A percentile compares a stretch with the other conserved stretches of the same genome.
Evolutionary conservation across 2,329 filamentous ascomycete genomes (phyloP).

Genomic region (Lecanosticta acicola): DNA sequence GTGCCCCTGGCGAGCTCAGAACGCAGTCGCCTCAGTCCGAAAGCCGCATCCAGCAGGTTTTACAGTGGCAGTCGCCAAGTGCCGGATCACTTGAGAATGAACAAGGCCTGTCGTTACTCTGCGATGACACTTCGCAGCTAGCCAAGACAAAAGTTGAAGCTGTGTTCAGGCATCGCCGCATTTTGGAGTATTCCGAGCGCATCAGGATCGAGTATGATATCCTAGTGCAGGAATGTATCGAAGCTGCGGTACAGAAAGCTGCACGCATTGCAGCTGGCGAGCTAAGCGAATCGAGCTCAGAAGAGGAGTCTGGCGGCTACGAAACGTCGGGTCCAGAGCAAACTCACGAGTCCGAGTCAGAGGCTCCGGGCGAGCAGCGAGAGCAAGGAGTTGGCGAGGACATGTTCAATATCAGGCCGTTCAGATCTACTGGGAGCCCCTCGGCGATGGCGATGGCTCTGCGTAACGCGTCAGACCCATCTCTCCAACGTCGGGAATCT

Average conservation of each 20-base stretch:
- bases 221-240: conserved; percentile 90
- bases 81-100: conserved; percentile 89
- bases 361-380: conserved; percentile 42
- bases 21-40: conserved; percentile 96
- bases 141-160: conserved; percentile 88
- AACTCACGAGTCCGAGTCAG: conserved; percentile 49
- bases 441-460: conserved; percentile 54
- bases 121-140: conserved; percentile 78
- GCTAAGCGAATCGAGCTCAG: conserved; percentile 65
- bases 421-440: conserved; percentile 24
- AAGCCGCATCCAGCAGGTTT: conserved; percentile 84
- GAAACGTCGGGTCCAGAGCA: conserved; percentile 21
- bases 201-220: conserved; percentile 91
- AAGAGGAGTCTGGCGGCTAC: conserved; percentile 21
- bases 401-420: conserved; percentile 18
- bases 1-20: conserved; percentile 68
- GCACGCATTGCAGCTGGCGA: conserved; percentile 80
- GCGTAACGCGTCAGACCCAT: conserved; percentile 49
- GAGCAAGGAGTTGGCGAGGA: conserved; percentile 28
- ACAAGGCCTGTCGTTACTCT: conserved; percentile 80
- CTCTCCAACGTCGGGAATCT: conserved; percentile 48
- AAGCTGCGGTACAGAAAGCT: conserved; percentile 84
- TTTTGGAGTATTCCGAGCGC: conserved; percentile 92
- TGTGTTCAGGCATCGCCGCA: conserved; percentile 81
- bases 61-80: conserved; percentile 94